Evolutionary conservation across 306 rosid genomes (phyloP), one percentile per base, ranked within the genome.

Genomic region (Delonix regia): DNA sequence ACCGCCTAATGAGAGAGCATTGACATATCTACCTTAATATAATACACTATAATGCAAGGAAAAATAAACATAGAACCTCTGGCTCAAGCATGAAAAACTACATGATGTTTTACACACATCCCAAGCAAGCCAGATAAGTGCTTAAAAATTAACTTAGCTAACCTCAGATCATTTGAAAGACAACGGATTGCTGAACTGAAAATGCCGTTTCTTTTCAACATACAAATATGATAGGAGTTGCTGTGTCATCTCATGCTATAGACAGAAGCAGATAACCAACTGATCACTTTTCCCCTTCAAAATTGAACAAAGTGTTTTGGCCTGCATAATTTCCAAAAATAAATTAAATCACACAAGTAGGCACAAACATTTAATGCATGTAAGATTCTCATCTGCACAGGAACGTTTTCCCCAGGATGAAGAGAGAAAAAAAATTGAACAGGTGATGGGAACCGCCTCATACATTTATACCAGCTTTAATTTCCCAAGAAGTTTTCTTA

Each of bases 281-380:
- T 56, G 65, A 64, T 59, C 80, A 63, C 74, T 87, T 83, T 83
- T 77, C 82, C 83, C 84, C 85, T 38, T 82, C 85, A 74, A 82
- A 77, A 76, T 82, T 85, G 69, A 87, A 86, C 16, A 87, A 69
- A 22, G 84, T 81, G 73, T 77, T 86, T 80, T 85, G 89, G 55
- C 90, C 94, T 85, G 94, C 89, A 91, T 72, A 53, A 76, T 74
- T 70, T 61, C 57, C 63, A 69, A 69, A 30, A 61, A 73, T 81
- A 21, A 16, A 7, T 61, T 9, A 61, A 36, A 71, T 51, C 60
- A 52, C 49, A 11, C n/a, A 61, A 57, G 47, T 59, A 52, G 73
- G 57, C 79, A 38, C 49, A 57, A 4, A 13, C 34, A 77, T 81
- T 76, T 66, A 49, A 66, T 21, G 61, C 49, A 19, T 38, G 28